These are phyloP conservation scores for Nemophila menziesii DNA, from an alignment of 257 asterid species.

Conservation along the genomic window DNA sequence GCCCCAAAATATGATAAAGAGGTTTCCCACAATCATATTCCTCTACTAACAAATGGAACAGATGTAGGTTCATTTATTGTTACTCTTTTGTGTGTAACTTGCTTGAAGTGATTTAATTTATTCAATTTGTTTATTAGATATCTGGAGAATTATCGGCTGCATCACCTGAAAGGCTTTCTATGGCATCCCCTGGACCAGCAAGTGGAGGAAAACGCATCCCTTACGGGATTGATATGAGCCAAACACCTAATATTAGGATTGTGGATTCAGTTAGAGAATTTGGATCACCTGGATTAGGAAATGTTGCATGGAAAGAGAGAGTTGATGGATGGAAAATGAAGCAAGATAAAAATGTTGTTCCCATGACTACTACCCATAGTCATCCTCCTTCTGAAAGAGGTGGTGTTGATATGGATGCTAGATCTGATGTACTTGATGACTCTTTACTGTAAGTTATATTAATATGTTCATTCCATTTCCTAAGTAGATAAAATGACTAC, in stretches of 20 bases:
- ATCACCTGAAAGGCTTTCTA: slow-evolving; percentile 90
- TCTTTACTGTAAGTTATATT: slow-evolving; percentile 56
- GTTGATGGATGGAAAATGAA: slow-evolving; percentile 99
- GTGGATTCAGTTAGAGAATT: slow-evolving; percentile 91
- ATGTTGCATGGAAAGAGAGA: slow-evolving; percentile 99
- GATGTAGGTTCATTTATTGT: slow-evolving; percentile 43
- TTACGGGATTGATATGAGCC: slow-evolving; percentile 27
- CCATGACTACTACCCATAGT: slow-evolving; percentile 68
- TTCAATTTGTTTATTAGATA: slow-evolving; percentile 35
- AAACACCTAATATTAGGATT: slow-evolving; percentile 46
- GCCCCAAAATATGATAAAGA: slow-evolving; percentile 87
- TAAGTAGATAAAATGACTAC: background rate
- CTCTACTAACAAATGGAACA: slow-evolving; percentile 89
- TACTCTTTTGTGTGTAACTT: slow-evolving; percentile 8
- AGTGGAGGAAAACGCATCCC: slow-evolving; percentile 60
- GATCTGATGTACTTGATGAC: slow-evolving; percentile 84
- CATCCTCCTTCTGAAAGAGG: slow-evolving; percentile 95
- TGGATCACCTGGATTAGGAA: slow-evolving; percentile 89
- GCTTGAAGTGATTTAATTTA: background rate
- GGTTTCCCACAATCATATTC: slow-evolving; percentile 81
- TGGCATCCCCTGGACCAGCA: slow-evolving; percentile 92
- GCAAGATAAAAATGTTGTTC: slow-evolving; percentile 78
- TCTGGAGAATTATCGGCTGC: slow-evolving; percentile 98
- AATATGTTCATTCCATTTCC: background rate
- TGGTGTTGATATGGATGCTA: slow-evolving; percentile 76